Evolutionary conservation across 768 basidiomycete species (phyloP), one percentile per base, ranked within the genome.

Genomic region (Rhodotorula graminis): DNA sequence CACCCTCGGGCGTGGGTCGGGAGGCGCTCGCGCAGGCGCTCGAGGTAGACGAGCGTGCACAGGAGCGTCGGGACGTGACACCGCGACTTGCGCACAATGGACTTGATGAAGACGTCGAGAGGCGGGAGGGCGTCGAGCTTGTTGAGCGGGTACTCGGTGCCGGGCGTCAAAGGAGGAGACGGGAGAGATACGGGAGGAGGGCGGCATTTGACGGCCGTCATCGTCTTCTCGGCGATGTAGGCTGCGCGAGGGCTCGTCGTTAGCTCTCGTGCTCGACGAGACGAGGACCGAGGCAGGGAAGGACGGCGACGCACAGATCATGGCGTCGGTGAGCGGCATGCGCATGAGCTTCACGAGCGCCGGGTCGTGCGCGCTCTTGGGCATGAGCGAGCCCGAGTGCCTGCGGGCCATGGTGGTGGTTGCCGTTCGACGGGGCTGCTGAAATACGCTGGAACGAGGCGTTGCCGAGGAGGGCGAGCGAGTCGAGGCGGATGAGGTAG

Each of bases 41-140:
- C 89, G 73, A 98, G 88, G 82, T 93, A 96, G 76, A 94, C 84
- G 79, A 96, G 84, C 53, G 93, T 95, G 37, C 90, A 87, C 64
- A 95, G 87, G 65, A 98, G 85, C 25, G 93, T 96, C 46, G 91
- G 85, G 16, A 91, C 90, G 80, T 92, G 91, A 60, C 95, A 92
- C 77, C 91, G 59, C 49, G 90, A 90, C 78, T 85, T 85, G 69
- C 86, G 83, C 72, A 93, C 87, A 64, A 97, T 84, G 78, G 86
- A 86, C 65, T 85, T 81, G 80, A 98, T 93, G 81, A 95, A 97
- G 68, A 88, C 84, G 76, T 90, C 86, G 59, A 97, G 83, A 52
- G 88, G 85, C 47, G 91, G 87, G 49, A 88, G 80, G 15, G 29
- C 49, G 27, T 58, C 64, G 40, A 8, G 11, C 49, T 25, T 40